Conservation (phyloP, 129 eudicot genomes). For the Flaveria sonorensis region DNA sequence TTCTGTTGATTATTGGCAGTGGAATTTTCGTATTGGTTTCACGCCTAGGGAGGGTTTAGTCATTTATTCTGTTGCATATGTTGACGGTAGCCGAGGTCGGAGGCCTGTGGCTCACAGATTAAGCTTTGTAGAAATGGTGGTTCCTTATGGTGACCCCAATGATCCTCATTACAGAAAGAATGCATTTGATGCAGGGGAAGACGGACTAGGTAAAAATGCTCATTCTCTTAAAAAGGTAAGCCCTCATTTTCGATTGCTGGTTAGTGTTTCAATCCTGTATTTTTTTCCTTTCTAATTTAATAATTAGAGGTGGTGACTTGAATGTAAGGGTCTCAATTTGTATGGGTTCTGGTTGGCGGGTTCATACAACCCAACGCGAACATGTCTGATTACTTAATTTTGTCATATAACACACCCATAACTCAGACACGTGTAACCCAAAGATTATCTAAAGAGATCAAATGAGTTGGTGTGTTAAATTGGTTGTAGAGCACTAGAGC, state of each 20-base stretch:
- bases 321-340: not conserved
- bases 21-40: slow-evolving; percentile 83
- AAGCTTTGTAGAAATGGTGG: slow-evolving; percentile 92
- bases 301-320: not conserved
- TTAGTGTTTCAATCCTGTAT: not conserved
- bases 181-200: slow-evolving; percentile 97
- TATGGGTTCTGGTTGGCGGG: not conserved
- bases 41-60: slow-evolving; percentile 82
- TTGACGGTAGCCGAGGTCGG: slow-evolving; percentile 80
- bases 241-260: not conserved
- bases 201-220: slow-evolving; percentile 89
- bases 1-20: slow-evolving; percentile 42
- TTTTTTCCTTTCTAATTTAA: not conserved
- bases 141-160: slow-evolving; percentile 92
- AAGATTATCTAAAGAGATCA: not conserved
- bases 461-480: not conserved
- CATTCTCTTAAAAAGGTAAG: slow-evolving; percentile 89
- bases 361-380: not conserved
- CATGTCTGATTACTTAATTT: not conserved
- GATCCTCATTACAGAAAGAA: slow-evolving; percentile 94
- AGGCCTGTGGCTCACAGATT: slow-evolving; percentile 82
- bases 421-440: not conserved
- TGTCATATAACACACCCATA: not conserved
- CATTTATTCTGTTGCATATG: slow-evolving; percentile 74
- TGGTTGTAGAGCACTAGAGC: no score